Evolutionary conservation across 495 filamentous ascomycete species (phyloP).

Genomic region (Mytilinidion resinicola): DNA sequence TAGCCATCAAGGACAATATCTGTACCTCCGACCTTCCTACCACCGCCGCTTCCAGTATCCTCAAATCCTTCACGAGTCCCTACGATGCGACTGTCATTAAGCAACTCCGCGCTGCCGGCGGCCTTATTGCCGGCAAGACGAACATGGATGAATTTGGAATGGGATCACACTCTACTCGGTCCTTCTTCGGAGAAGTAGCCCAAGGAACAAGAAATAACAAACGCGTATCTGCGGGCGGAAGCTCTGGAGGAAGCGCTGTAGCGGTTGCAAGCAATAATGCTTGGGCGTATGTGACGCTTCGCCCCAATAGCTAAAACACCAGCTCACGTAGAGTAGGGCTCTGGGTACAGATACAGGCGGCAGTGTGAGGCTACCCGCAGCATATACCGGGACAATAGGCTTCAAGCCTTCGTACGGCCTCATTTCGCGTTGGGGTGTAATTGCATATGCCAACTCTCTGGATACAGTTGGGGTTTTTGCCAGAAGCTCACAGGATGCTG

Average conservation of each 20-base stretch:
- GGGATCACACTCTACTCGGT: constrained; percentile 83
- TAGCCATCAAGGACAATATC: constrained; percentile 90
- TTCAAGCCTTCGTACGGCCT: constrained; percentile 91
- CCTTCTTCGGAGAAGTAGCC: constrained; percentile 62
- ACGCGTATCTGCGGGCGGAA: constrained; percentile 37
- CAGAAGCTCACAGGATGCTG: constrained; percentile 42
- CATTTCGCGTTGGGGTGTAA: constrained; percentile 79
- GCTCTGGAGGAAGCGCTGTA: constrained; percentile 84
- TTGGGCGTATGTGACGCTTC: constrained; percentile 46
- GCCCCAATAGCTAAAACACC: not conserved
- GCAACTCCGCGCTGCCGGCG: constrained; percentile 58
- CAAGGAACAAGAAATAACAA: constrained; percentile 29
- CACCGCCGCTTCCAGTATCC: constrained; percentile 72
- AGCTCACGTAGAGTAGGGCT: constrained; percentile 44
- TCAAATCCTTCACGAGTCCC: constrained; percentile 65
- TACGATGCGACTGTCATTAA: constrained; percentile 79
- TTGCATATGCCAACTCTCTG: constrained; percentile 91
- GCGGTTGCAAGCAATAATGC: constrained; percentile 69
- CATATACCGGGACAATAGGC: constrained; percentile 79
- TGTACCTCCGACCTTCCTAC: constrained; percentile 62
- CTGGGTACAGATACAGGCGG: constrained; percentile 94
- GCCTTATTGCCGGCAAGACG: constrained; percentile 67
- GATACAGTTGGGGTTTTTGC: constrained; percentile 88
- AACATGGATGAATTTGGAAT: constrained; percentile 98
- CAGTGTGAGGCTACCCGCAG: constrained; percentile 83